Base-by-base conservation (phyloP, 371 early-diverging fungal genomes). In the Vairimorpha necatrix region DNA sequence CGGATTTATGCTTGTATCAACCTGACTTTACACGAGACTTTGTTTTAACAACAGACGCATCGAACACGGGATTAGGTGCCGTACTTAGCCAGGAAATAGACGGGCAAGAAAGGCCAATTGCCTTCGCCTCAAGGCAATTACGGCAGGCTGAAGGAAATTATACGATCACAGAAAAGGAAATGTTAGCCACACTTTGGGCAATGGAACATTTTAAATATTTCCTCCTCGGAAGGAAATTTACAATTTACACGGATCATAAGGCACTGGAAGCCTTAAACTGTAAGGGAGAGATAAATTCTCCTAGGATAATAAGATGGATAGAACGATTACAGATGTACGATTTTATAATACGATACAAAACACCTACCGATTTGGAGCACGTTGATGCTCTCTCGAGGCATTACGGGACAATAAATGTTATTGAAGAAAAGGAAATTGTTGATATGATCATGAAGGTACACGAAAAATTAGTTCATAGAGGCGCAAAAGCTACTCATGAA, bases 191-290 rank as follows among this genome's bases (percentile, higher is more conserved):
- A 36, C 18, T 58, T 6, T 69, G 61, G 32, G 73, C 62, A 58
- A 67, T 75, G 48, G 73, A 81, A 20, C 54, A 78, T 46, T 75
- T 79, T 39, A 50, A 69, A 54, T 72, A 75, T 42, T 34, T 74
- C n/a, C 38, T 81, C 22, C 66, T 18, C 56, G 79, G 67, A 67
- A 70, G 47, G 56, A 36, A 53, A 53, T 81, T 79, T 72, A 56
- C 3, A 62, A 14, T 81, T 7, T 48, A 60, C 6, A 81, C 81
- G 24, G 81, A 81, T 36, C 81, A 81, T 48, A 75, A 68, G 72
- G 75, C 81, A 24, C 18, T 81, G 67, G 14, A 32, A 67, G 20
- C 32, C 1, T 14, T 80, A 0, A 39, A 58, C 71, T 36, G 70
- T 3, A 75, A 67, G 33, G 50, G 32, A 46, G 46, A 24, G 14